phyloP scores from a whole-genome alignment of 83 land plant genomes.

The Picea abies region DNA sequence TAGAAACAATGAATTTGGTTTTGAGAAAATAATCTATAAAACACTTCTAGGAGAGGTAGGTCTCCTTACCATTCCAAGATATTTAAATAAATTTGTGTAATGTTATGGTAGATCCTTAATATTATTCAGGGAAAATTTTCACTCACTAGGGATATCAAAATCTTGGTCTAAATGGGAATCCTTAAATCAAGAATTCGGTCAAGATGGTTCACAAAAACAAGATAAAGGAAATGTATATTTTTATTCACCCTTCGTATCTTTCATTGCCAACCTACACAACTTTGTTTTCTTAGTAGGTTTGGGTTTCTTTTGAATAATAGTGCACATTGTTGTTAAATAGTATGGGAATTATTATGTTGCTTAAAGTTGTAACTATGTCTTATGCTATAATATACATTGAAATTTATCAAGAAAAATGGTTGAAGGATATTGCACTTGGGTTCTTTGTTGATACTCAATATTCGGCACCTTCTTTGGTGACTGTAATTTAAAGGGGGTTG shows the following conservation, averaged over 20 bases:
- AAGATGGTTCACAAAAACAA: conserved; percentile 9
- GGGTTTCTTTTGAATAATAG: background rate
- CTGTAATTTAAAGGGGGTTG: conserved; percentile 3
- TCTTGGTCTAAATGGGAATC: conserved; percentile 29
- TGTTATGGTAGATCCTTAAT: background rate
- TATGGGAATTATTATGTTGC: background rate
- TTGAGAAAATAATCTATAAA: no score
- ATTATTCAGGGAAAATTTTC: conserved; percentile 38
- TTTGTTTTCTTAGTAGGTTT: background rate
- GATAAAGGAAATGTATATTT: conserved; percentile 15
- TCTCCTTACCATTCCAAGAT: no score
- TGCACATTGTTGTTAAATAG: background rate
- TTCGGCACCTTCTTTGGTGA: conserved; percentile 74
- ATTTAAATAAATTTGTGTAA: no score
- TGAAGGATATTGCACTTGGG: conserved; percentile 56
- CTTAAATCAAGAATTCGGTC: conserved; percentile 7
- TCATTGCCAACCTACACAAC: background rate
- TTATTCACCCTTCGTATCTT: conserved; percentile 42
- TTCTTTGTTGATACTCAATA: conserved; percentile 62
- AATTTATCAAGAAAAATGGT: conserved; percentile 70
- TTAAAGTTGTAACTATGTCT: conserved; percentile 27
- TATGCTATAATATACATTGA: conserved; percentile 36
- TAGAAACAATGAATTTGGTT: no score
- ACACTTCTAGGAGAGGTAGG: no score
- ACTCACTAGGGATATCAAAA: conserved; percentile 40